Evolutionary conservation across 495 filamentous ascomycete species (phyloP), one percentile per base, ranked within the genome.

Genomic region (Podospora australis): DNA sequence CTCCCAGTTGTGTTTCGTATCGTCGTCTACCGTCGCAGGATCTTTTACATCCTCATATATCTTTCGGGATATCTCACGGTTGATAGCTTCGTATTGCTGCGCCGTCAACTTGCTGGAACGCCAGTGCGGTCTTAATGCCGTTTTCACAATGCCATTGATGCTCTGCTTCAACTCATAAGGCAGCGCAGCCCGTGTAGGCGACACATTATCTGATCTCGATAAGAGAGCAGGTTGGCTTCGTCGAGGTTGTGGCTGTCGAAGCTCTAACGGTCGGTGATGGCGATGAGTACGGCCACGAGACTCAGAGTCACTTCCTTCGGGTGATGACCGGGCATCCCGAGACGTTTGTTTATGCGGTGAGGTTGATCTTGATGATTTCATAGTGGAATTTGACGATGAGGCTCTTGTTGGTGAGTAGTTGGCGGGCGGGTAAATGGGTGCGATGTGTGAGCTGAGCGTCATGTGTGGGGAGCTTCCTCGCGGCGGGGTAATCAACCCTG

Each of bases 1-100:
- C 67, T 91, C 84, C 65, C 87, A 83, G 6, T 69, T 69, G 26
- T 75, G 72, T 50, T 77, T 75, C 29, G 77, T 73, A 10, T 78
- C 74, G 8, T 78, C 70, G 25, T 79, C 74, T 23, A 70, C 54
- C 2, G 61, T 49, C n/a, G 76, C 71, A 1, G 73, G 70, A 38
- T 83, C 80, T 5, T 77, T 79, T 11, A 90, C 80, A 29, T 80
- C 79, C 30, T 94, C 86, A 61, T 96, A 96, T n/a, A 96, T 68
- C 66, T 79, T 83, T 14, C 86, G 79, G 11, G 86, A 92, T 21
- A 95, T 79, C 28, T 79, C 82, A 38, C 88, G 80, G 62, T 95
- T 95, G 67, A 95, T 90, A 38, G 82, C 78, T 4, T 83, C 90
- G 67, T 87, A 96, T 62, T 95, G 84, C 32, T 94, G 83, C 55